Percentiles rank a stretch among this genome's conserved stretches.
phyloP scores from a whole-genome alignment of 1,139 yeast species.

The Taiozyma sp. region DNA sequence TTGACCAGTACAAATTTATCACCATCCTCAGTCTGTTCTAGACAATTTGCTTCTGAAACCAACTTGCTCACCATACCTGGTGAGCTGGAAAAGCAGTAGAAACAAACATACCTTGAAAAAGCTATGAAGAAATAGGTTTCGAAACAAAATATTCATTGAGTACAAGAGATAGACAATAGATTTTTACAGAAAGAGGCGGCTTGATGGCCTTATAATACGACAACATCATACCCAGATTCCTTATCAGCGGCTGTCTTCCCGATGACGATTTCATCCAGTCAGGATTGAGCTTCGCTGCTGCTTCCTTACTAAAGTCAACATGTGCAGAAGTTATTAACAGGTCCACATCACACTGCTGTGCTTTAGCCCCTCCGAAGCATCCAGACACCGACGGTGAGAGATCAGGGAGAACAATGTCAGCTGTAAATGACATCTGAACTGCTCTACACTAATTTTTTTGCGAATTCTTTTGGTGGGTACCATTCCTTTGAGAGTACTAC shows the following conservation, averaged over 20 bases:
- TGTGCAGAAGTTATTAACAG: neutral
- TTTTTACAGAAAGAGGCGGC: neutral
- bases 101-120: neutral
- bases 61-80: neutral
- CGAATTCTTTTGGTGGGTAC: neutral
- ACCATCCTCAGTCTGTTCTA: neutral
- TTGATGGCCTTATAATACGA: neutral
- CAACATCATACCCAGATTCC: neutral
- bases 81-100: neutral
- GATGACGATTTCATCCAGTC: neutral
- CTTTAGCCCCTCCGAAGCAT: neutral
- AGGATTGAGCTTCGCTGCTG: neutral
- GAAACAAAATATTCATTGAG: neutral
- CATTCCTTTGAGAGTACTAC: neutral
- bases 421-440: neutral
- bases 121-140: neutral
- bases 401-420: neutral
- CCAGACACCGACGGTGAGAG: neutral
- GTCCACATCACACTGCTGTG: neutral
- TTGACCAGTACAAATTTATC: neutral
- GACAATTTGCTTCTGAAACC: neutral
- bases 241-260: neutral
- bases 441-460: neutral
- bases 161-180: neutral
- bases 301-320: neutral